phyloP scores from a whole-genome alignment of 1,284 basidiomycete species.

The Sparassis latifolia region DNA sequence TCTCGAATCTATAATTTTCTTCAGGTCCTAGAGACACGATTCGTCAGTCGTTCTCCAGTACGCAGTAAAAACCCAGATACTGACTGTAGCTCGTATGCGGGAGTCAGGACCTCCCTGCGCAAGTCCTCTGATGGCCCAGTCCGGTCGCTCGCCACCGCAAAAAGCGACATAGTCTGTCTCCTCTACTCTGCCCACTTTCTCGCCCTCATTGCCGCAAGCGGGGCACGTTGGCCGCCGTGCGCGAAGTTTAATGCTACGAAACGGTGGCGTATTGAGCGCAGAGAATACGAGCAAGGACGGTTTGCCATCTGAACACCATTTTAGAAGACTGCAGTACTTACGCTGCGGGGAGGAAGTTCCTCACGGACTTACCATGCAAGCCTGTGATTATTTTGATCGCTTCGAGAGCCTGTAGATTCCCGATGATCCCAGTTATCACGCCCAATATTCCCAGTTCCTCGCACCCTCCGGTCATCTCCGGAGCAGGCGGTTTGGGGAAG shows the following conservation, averaged over 20 bases:
- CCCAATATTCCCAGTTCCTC: slow-evolving; percentile 92
- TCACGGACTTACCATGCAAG: slow-evolving; percentile 45
- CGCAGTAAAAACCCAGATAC: not conserved
- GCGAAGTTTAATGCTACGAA: slow-evolving; percentile 80
- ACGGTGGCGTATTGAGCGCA: slow-evolving; percentile 64
- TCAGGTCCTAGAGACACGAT: slow-evolving; percentile 33
- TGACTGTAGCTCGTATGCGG: slow-evolving; percentile 47
- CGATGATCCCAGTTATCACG: slow-evolving; percentile 86
- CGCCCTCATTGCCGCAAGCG: slow-evolving; percentile 49
- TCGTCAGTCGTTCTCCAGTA: not conserved
- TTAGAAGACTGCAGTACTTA: not conserved
- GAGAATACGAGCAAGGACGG: slow-evolving; percentile 70
- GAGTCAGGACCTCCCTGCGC: slow-evolving; percentile 27
- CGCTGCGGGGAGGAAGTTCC: not conserved
- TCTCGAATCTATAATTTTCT: slow-evolving; percentile 28
- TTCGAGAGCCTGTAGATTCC: slow-evolving; percentile 88
- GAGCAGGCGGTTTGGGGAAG: slow-evolving; percentile 73
- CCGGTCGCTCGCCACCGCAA: slow-evolving; percentile 63
- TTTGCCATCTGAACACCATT: slow-evolving; percentile 37
- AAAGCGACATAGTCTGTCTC: slow-evolving; percentile 72
- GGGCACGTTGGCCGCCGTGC: slow-evolving; percentile 54
- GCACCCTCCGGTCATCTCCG: slow-evolving; percentile 67
- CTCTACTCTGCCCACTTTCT: slow-evolving; percentile 38
- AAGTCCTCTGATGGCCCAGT: slow-evolving; percentile 56
- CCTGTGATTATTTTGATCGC: slow-evolving; percentile 79